Evolutionary conservation across 2,329 filamentous ascomycete species (phyloP), one percentile per base, ranked within the genome.

Genomic region (Claviceps citrina): DNA sequence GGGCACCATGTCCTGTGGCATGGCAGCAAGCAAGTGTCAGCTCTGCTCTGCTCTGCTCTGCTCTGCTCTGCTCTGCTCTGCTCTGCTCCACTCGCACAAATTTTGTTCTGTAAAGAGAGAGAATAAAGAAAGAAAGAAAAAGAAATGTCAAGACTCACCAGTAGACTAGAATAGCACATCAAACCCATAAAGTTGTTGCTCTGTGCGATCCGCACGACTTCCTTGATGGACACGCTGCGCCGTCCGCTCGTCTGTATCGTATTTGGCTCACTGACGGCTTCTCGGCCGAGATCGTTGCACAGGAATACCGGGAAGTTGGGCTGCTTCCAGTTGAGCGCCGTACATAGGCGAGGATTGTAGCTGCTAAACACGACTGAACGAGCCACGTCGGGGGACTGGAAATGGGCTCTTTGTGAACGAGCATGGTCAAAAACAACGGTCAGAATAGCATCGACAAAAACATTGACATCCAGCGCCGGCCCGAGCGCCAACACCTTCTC

Each of bases 151-250:
- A 38, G 25, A 70, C 80, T 54, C 70, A 93, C 85, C 66, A 98
- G 61, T 47, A 98, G 68, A 49, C 81, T 75, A 25, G 84, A 89
- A 50, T 80, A 86, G 62, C 87, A 95, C 44, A 96, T 84, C 53
- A 98, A 59, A 3, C 91, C 91, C 91, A 98, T 98, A 49, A 98
- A 84, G 57, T 98, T 98, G 58, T 98, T 98, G 56, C 80, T 84
- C 60, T 93, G 83, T 18, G 89, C 87, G 54, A 93, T 85, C 47
- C 87, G 75, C 12, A 95, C 91, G 4, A 84, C 84, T 58, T 98
- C 89, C 63, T 96, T 98, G 49, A 96, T 84, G 5, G 85, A 94
- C 47, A 81, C 81, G 12, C 80, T 82, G 36, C 78, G 74, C 41
- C 81, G 71, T 13, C 83, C 84, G 48, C 77, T 83, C 49, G 70